These are phyloP conservation scores for Globisporangium irregulare DNA, from an alignment of 352 stramenopile genomes.

Conservation along the genomic window DNA sequence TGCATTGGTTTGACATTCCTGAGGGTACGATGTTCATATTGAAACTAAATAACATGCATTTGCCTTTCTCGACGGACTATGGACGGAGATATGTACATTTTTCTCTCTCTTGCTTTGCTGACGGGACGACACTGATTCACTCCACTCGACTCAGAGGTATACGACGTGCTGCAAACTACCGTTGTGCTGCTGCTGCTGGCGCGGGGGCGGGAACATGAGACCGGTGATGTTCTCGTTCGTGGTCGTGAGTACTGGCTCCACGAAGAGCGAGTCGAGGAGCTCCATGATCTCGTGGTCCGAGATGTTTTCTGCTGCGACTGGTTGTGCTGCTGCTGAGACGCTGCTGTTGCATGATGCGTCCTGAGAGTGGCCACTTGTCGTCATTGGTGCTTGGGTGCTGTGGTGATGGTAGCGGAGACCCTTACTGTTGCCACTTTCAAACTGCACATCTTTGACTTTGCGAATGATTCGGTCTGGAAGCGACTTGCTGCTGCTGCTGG, in stretches of 20 bases:
- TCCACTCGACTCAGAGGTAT: neutral
- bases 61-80: neutral
- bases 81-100: too few relatives aligned
- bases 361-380: neutral
- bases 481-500: neutral
- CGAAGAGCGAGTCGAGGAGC: slow-evolving; percentile 20
- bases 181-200: neutral
- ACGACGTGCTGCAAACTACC: neutral
- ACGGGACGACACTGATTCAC: neutral
- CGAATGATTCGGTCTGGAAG: slow-evolving; percentile 9
- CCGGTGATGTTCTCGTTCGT: neutral
- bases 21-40: neutral
- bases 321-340: too few relatives aligned
- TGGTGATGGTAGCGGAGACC: neutral
- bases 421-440: neutral
- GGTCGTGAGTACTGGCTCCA: neutral
- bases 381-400: slow-evolving; percentile 3
- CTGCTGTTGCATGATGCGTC: neutral
- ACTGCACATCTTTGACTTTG: neutral
- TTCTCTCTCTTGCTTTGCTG: neutral
- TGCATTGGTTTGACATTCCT: neutral
- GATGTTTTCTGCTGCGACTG: slow-evolving; percentile 3
- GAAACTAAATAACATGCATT: neutral
- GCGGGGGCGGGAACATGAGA: neutral
- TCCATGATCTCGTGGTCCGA: slow-evolving; percentile 20